Evolutionary conservation across 2,329 filamentous ascomycete species (phyloP), one percentile per base, ranked within the genome.

Genomic region (Penicillium sp.): DNA sequence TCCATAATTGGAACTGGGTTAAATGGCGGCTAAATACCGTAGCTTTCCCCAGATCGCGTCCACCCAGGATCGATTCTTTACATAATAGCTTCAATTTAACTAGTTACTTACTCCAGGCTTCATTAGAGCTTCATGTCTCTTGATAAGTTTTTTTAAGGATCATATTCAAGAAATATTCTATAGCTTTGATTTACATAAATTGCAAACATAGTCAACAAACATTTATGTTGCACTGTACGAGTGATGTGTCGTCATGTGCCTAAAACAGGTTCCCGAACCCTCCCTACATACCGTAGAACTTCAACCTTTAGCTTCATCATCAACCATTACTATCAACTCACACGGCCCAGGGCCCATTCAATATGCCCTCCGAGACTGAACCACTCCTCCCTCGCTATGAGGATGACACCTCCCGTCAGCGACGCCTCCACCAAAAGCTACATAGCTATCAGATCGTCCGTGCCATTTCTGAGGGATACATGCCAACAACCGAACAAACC

Each of bases 371-470:
- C 55, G 89, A 93, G 69, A 87, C 85, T 50, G 80, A 91, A 67
- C 91, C 91, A 59, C 81, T 96, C 54, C 85, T 96, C 46, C 89
- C 91, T 55, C 87, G 86, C 66, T 94, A 77, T 53, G 69, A 72
- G 58, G 88, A 95, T 73, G 90, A 94, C 67, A 96, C 92, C 1
- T 77, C 80, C 31, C 78, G 92, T 51, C 90, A 96, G 80, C 82
- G 86, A 45, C 81, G 86, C 66, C 82, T 96, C 56, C 90, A 93
- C 68, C 86, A 93, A 73, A 97, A 96, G 80, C 83, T 97, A 58
- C 93, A 96, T 75, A 88, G 88, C 26, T 97, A 96, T 70, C 91
- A 96, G 79, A 96, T 96, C 88, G 71, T 91, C 28, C 84, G 89
- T 50, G 93, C 93, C 52, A 73, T 97, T 10, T 84, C 84, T 1